Conservation (phyloP, 2,329 filamentous ascomycete genomes). For the Truncatella angustata region DNA sequence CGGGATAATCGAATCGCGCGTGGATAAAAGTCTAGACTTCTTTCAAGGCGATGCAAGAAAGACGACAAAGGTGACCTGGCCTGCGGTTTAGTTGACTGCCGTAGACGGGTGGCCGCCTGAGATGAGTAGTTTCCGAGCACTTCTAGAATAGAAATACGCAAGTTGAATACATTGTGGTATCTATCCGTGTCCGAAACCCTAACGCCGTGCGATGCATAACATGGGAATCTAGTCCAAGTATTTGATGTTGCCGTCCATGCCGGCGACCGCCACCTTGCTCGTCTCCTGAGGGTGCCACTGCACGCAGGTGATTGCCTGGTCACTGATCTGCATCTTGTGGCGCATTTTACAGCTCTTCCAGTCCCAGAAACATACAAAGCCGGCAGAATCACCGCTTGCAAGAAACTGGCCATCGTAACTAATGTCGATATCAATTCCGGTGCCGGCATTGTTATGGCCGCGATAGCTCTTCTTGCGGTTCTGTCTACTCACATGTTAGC, state of each 20-base stretch:
- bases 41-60: no score
- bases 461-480: conserved; percentile 97
- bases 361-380: conserved; percentile 95
- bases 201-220: conserved; percentile 1
- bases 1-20: no score
- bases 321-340: conserved; percentile 87
- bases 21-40: no score
- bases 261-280: conserved; percentile 88
- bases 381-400: conserved; percentile 80
- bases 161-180: conserved; percentile 6
- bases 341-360: conserved; percentile 99
- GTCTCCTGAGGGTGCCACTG: conserved; percentile 98
- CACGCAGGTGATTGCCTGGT: conserved; percentile 78
- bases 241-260: conserved; percentile 82
- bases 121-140: no score
- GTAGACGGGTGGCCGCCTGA: no score
- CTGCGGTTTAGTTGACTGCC: no score
- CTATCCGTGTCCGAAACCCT: neutral
- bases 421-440: conserved; percentile 85
- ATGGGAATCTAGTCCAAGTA: conserved; percentile 74
- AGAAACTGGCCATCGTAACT: conserved; percentile 92
- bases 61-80: no score
- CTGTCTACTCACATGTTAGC: no score
- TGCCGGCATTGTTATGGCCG: conserved; percentile 93
- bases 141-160: no score